Evolutionary conservation across 1,284 basidiomycete genomes (phyloP).

Genomic region (Neotropicomus parvogracilis): DNA sequence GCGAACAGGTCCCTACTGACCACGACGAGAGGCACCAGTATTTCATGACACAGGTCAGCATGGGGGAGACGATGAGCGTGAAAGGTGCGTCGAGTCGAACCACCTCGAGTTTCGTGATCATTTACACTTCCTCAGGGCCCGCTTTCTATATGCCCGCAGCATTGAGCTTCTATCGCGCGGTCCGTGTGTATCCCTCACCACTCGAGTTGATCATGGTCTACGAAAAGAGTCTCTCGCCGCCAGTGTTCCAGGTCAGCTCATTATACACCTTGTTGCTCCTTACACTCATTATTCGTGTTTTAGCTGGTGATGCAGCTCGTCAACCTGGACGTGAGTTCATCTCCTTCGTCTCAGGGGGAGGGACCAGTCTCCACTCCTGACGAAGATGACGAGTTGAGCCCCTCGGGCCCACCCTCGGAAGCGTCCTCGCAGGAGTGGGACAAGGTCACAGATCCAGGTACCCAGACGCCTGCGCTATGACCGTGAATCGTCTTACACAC

Average conservation of each 20-base stretch:
- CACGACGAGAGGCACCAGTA: slow-evolving; percentile 80
- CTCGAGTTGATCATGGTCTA: slow-evolving; percentile 92
- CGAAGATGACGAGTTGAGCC: slow-evolving; percentile 53
- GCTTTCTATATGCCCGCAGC: slow-evolving; percentile 77
- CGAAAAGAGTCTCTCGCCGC: slow-evolving; percentile 85
- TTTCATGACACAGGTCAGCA: slow-evolving; percentile 87
- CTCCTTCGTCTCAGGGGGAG: slow-evolving; percentile 41
- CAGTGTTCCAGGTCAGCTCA: slow-evolving; percentile 72
- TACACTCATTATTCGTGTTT: neutral
- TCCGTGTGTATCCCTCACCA: slow-evolving; percentile 91
- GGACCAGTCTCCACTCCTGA: slow-evolving; percentile 34
- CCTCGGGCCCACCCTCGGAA: slow-evolving; percentile 71
- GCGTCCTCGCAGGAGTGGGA: slow-evolving; percentile 85
- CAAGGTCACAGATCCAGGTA: slow-evolving; percentile 69
- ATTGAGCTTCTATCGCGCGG: slow-evolving; percentile 87
- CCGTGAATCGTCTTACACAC: slow-evolving; percentile 30
- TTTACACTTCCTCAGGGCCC: slow-evolving; percentile 54
- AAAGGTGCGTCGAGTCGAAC: slow-evolving; percentile 53
- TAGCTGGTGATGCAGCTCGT: slow-evolving; percentile 86
- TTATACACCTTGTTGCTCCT: neutral
- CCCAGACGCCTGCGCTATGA: slow-evolving; percentile 45
- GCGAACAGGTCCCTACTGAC: slow-evolving; percentile 61
- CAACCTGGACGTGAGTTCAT: slow-evolving; percentile 80
- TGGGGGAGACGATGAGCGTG: slow-evolving; percentile 81
- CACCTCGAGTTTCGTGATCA: neutral